Conservation (phyloP, 805 yeast genomes). For the Teunomyces tritomae region DNA sequence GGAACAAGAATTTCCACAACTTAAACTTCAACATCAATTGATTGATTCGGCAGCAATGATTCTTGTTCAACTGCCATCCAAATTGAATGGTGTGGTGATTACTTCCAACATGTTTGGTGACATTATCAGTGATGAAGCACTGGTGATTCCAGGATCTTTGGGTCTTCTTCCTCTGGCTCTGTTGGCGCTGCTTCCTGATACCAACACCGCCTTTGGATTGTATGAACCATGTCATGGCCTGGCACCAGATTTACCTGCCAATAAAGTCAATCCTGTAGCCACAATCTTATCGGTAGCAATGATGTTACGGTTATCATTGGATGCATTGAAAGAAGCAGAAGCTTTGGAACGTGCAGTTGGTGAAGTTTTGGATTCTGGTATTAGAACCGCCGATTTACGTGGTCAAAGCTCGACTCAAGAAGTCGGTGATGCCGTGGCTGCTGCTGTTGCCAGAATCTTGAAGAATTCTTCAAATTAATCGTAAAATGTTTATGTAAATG, state of each 20-base stretch:
- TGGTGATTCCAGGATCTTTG: slow-evolving; percentile 95
- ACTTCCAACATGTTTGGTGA: slow-evolving; percentile 98
- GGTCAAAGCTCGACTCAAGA: slow-evolving; percentile 82
- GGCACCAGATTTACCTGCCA: slow-evolving; percentile 88
- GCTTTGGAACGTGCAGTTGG: slow-evolving; percentile 88
- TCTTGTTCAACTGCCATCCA: slow-evolving; percentile 84
- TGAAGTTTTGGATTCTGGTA: slow-evolving; percentile 73
- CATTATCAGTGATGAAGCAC: slow-evolving; percentile 96
- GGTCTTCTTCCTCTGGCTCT: slow-evolving; percentile 97
- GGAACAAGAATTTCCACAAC: slow-evolving; percentile 83
- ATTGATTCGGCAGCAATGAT: slow-evolving; percentile 99
- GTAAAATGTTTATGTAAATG: no score
- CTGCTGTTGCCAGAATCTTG: slow-evolving; percentile 60
- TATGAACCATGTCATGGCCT: slow-evolving; percentile 99
- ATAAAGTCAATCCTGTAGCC: slow-evolving; percentile 93
- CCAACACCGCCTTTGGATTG: slow-evolving; percentile 89
- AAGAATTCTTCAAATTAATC: slow-evolving; percentile 11
- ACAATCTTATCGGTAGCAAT: slow-evolving; percentile 94
- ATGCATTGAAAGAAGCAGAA: slow-evolving; percentile 78
- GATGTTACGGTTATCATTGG: slow-evolving; percentile 92
- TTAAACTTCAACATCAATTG: slow-evolving; percentile 86
- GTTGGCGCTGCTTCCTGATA: slow-evolving; percentile 93
- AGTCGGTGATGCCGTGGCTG: slow-evolving; percentile 92
- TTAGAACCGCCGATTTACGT: slow-evolving; percentile 89
- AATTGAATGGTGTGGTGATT: slow-evolving; percentile 86